phyloP scores from a whole-genome alignment of 1,139 yeast species.

The Kodamaea anthophila region DNA sequence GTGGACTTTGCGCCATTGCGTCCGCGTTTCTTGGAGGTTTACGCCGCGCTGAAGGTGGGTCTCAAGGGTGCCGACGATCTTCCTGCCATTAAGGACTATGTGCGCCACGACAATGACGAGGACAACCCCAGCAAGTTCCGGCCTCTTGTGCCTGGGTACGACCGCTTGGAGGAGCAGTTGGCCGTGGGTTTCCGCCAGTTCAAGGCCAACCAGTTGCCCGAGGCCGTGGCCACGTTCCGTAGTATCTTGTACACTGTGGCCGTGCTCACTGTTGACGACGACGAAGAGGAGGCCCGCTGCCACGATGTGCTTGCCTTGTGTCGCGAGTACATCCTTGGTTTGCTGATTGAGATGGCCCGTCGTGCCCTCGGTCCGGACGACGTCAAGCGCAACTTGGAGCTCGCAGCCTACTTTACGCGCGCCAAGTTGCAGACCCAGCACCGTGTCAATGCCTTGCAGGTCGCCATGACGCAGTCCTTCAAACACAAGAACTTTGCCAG shows the following conservation, averaged over 20 bases:
- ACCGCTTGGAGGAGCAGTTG: slow-evolving; percentile 57
- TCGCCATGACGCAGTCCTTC: slow-evolving; percentile 91
- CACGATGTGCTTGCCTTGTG: slow-evolving; percentile 66
- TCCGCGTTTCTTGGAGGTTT: slow-evolving; percentile 74
- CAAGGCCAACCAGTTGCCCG: slow-evolving; percentile 74
- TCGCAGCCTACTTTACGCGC: slow-evolving; percentile 92
- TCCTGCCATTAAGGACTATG: slow-evolving; percentile 62
- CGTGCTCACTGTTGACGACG: slow-evolving; percentile 63
- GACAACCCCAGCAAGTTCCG: slow-evolving; percentile 51
- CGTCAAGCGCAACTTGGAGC: slow-evolving; percentile 79
- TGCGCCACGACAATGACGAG: slow-evolving; percentile 55
- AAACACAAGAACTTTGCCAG: slow-evolving; percentile 81
- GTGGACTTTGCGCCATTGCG: slow-evolving; percentile 84
- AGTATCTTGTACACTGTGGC: slow-evolving; percentile 71
- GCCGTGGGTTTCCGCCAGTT: slow-evolving; percentile 76
- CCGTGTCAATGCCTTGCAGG: slow-evolving; percentile 81
- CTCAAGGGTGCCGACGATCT: slow-evolving; percentile 67
- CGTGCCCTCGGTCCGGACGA: slow-evolving; percentile 68
- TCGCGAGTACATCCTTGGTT: slow-evolving; percentile 86
- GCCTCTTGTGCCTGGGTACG: slow-evolving; percentile 75
- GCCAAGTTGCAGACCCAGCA: slow-evolving; percentile 80
- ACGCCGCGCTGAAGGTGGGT: slow-evolving; percentile 70
- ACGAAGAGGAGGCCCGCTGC: slow-evolving; percentile 74
- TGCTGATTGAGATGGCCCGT: slow-evolving; percentile 84
- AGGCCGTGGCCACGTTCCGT: slow-evolving; percentile 76